phyloP scores from a whole-genome alignment of 768 basidiomycete genomes.

The Basidioascus undulatus region DNA sequence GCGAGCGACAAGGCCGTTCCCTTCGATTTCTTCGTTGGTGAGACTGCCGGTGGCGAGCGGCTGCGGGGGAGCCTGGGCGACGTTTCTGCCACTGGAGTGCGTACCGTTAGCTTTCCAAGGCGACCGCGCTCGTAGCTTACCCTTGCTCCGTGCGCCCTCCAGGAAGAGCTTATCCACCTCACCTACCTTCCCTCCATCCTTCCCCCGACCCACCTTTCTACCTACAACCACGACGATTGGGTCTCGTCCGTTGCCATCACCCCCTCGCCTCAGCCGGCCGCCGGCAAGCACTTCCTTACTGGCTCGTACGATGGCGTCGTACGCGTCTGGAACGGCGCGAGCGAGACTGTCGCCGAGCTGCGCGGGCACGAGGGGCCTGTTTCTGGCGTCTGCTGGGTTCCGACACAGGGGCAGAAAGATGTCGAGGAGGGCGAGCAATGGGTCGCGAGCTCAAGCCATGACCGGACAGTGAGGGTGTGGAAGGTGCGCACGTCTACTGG shows the following conservation, averaged over 20 bases:
- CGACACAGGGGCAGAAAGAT: constrained; percentile 12
- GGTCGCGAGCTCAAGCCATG: constrained; percentile 36
- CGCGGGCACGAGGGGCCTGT: constrained; percentile 38
- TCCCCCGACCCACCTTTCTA: constrained; percentile 57
- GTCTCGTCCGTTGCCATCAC: constrained; percentile 43
- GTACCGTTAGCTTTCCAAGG: no score
- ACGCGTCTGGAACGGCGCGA: constrained; percentile 46
- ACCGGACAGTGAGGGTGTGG: constrained; percentile 18
- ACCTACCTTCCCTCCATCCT: constrained; percentile 78
- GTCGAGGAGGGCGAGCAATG: constrained; percentile 4
- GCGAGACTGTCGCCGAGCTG: constrained; percentile 29
- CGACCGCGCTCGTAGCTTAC: no score
- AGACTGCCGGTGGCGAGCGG: constrained; percentile 37
- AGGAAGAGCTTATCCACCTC: constrained; percentile 78
- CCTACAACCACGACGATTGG: constrained; percentile 79
- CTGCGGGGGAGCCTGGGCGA: constrained; percentile 43
- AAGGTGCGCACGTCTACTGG: no score
- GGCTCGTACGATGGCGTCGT: constrained; percentile 59
- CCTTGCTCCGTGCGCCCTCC: not conserved
- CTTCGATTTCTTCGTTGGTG: constrained; percentile 63
- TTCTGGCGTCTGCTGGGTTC: constrained; percentile 36
- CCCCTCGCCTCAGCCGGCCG: not conserved
- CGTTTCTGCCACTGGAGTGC: no score
- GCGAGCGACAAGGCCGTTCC: constrained; percentile 30
- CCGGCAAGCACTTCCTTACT: constrained; percentile 39